phyloP scores from a whole-genome alignment of 768 basidiomycete species.

The Lactifluus hygrophoroides region DNA sequence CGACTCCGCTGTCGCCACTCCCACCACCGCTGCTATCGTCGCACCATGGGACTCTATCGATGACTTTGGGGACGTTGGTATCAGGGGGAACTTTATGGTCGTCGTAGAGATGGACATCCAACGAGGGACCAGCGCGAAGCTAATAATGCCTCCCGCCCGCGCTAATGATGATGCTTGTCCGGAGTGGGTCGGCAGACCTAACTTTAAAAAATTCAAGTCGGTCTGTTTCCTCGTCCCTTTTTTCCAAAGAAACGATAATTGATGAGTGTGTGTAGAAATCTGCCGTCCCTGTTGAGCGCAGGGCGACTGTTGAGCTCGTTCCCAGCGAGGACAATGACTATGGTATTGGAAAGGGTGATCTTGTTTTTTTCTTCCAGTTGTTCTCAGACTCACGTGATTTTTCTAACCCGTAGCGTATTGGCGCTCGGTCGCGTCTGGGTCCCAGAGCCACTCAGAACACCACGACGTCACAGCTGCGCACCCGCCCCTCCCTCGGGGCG shows the following conservation, averaged over 20 bases:
- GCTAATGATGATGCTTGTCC: neutral
- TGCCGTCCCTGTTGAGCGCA: constrained; percentile 15
- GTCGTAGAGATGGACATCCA: constrained; percentile 51
- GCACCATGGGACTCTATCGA: constrained; percentile 49
- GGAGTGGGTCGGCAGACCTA: constrained; percentile 40
- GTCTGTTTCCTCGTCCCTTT: constrained; percentile 27
- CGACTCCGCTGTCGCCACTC: constrained; percentile 28
- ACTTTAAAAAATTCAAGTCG: constrained; percentile 72
- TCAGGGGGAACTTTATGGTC: constrained; percentile 72
- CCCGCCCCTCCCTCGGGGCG: neutral
- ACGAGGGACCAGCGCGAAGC: constrained; percentile 16
- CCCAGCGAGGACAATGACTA: constrained; percentile 44
- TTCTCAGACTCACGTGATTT: neutral
- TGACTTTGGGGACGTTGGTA: constrained; percentile 51
- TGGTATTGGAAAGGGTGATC: constrained; percentile 43
- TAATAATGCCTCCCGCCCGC: neutral
- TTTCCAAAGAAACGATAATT: neutral
- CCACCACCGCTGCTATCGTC: constrained; percentile 21
- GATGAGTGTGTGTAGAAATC: constrained; percentile 22
- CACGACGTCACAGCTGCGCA: constrained; percentile 3
- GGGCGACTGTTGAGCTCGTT: constrained; percentile 42
- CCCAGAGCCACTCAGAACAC: constrained; percentile 47
- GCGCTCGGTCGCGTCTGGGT: neutral
- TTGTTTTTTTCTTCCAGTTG: neutral
- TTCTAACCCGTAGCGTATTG: neutral